Conservation (phyloP, 768 basidiomycete genomes). For the Panaeolus cyanescens region DNA sequence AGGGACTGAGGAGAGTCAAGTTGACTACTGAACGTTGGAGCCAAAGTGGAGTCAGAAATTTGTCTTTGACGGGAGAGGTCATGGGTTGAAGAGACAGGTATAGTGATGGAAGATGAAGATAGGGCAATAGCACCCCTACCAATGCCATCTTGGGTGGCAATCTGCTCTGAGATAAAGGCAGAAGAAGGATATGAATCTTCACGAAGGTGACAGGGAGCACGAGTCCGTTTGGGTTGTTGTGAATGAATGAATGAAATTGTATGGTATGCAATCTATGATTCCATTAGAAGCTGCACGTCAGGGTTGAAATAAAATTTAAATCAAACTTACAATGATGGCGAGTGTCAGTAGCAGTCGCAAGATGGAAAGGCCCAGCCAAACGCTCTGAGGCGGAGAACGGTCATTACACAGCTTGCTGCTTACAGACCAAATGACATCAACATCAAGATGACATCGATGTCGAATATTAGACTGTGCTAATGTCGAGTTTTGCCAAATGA, state of each 20-base stretch:
- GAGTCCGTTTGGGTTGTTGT: constrained; percentile 9
- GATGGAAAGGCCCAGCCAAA: constrained; percentile 57
- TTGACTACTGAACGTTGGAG: constrained; percentile 13
- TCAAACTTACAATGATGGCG: constrained; percentile 48
- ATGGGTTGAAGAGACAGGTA: background rate
- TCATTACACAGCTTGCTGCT: constrained; percentile 24
- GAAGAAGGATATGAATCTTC: constrained; percentile 15
- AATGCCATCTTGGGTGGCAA: background rate
- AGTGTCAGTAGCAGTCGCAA: constrained; percentile 57
- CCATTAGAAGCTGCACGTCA: background rate
- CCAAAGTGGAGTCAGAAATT: constrained; percentile 21
- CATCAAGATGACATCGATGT: constrained; percentile 58
- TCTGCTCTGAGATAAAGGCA: background rate
- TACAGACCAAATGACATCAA: constrained; percentile 68
- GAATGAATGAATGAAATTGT: constrained; percentile 15
- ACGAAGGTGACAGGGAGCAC: constrained; percentile 18
- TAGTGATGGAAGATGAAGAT: background rate
- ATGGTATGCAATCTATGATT: constrained; percentile 17
- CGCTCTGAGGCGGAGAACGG: constrained; percentile 43
- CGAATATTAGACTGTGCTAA: constrained; percentile 31
- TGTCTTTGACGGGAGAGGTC: constrained; percentile 14
- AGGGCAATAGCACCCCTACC: background rate
- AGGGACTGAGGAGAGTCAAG: constrained; percentile 8
- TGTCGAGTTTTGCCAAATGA: constrained; percentile 29
- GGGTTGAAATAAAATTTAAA: background rate